Percentiles rank a stretch among this genome's conserved stretches.
These are phyloP conservation scores for Venturia effusa DNA, from an alignment of 2,329 filamentous ascomycete genomes.

Conservation along the genomic window DNA sequence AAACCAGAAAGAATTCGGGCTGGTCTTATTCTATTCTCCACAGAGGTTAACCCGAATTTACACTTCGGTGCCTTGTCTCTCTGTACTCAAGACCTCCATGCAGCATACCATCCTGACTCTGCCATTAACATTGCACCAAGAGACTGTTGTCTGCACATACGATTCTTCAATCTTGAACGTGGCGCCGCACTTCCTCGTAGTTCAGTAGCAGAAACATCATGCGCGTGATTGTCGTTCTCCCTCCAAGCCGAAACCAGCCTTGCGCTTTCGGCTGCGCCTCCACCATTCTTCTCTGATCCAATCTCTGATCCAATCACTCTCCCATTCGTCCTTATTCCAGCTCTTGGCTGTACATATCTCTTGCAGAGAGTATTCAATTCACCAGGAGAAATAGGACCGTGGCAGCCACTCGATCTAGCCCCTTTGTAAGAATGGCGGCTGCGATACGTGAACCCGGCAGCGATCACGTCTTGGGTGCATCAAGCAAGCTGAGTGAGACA, in stretches of 20 bases:
- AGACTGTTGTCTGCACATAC: too few species aligned
- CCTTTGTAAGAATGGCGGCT: not conserved
- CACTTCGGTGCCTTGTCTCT: too few species aligned
- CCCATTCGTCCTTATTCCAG: not conserved
- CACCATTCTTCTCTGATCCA: not conserved
- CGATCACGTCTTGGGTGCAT: conserved; percentile 1
- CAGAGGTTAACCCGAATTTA: too few species aligned
- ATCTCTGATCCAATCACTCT: not conserved
- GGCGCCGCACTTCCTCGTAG: too few species aligned
- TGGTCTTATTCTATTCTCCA: too few species aligned
- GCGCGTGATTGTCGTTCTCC: not conserved
- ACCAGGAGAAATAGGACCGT: too few species aligned
- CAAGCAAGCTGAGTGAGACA: not conserved
- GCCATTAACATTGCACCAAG: too few species aligned
- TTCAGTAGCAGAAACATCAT: not conserved
- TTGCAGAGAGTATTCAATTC: not conserved
- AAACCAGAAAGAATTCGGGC: too few species aligned
- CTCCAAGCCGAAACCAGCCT: not conserved
- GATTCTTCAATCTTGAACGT: too few species aligned
- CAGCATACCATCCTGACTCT: too few species aligned
- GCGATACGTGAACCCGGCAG: not conserved
- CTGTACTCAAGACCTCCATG: too few species aligned
- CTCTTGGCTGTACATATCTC: not conserved
- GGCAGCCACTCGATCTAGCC: not conserved
- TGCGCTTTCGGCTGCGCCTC: not conserved